Percentiles rank a stretch among this genome's conserved stretches.
These are phyloP conservation scores for Yamadazyma sp. DNA, from an alignment of 1,139 yeast species.

Conservation along the genomic window DNA sequence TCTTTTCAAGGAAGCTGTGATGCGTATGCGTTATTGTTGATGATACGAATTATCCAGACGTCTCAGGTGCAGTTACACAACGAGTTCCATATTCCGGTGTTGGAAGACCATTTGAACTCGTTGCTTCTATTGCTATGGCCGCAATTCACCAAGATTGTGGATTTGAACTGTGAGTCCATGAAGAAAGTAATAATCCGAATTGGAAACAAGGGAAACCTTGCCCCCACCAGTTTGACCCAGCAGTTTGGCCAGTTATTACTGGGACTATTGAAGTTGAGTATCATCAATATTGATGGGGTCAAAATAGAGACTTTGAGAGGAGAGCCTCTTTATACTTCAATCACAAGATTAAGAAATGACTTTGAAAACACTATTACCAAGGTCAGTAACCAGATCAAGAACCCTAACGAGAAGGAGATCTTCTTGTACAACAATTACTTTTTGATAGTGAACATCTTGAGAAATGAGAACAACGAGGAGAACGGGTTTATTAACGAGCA, in stretches of 20 bases:
- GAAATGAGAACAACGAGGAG: conserved; percentile 41
- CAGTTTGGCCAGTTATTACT: conserved; percentile 75
- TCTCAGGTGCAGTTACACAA: conserved; percentile 62
- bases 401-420: conserved; percentile 56
- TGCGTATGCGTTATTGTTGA: conserved; percentile 74
- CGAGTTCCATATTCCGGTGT: conserved; percentile 65
- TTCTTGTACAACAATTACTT: conserved; percentile 79
- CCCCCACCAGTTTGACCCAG: conserved; percentile 65
- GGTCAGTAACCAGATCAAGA: conserved; percentile 44
- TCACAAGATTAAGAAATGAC: conserved; percentile 70
- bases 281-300: conserved; percentile 16
- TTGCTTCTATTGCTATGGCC: conserved; percentile 80
- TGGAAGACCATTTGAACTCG: conserved; percentile 72
- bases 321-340: conserved; percentile 75
- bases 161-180: conserved; percentile 72
- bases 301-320: conserved; percentile 28
- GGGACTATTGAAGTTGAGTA: conserved; percentile 65
- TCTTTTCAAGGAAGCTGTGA: conserved; percentile 52
- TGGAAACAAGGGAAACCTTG: conserved; percentile 41
- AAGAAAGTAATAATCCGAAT: conserved; percentile 30
- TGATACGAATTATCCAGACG: conserved; percentile 69
- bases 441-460: conserved; percentile 49
- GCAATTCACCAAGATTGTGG: conserved; percentile 72
- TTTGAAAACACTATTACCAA: conserved; percentile 79
- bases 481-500: conserved; percentile 57